A percentile compares a stretch with the other conserved stretches of the same genome.
phyloP scores from a whole-genome alignment of 1,284 basidiomycete genomes.

The Moesziomyces antarcticus region DNA sequence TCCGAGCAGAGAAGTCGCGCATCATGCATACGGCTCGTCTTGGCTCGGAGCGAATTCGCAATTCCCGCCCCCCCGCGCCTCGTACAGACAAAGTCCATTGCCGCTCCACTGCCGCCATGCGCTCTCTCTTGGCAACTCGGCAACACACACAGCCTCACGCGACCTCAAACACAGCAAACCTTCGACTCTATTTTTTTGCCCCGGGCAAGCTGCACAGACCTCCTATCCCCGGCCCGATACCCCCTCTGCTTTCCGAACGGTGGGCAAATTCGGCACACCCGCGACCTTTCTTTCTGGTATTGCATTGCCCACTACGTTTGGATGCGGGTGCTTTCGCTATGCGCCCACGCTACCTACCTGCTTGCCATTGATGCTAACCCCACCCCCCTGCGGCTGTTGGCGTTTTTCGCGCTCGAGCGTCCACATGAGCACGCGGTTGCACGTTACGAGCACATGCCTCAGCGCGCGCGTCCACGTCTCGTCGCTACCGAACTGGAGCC shows the following conservation, averaged over 20 bases:
- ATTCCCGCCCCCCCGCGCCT: too few species aligned
- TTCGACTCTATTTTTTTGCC: background rate
- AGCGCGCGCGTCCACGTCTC: slow-evolving; percentile 95
- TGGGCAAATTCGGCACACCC: background rate
- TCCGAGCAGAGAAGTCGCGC: too few species aligned
- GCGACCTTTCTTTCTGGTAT: background rate
- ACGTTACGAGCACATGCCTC: slow-evolving; percentile 85
- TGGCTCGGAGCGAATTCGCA: too few species aligned
- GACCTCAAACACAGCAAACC: background rate
- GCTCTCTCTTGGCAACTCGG: too few species aligned
- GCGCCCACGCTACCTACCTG: slow-evolving; percentile 1
- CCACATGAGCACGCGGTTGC: slow-evolving; percentile 47
- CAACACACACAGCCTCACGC: slow-evolving; percentile 19
- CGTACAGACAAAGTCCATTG: too few species aligned
- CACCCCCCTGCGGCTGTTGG: background rate
- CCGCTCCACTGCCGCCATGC: too few species aligned
- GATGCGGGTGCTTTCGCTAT: background rate
- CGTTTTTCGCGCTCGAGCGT: slow-evolving; percentile 25
- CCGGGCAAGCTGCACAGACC: background rate
- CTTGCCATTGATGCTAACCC: slow-evolving; percentile 18
- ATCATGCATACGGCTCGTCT: too few species aligned
- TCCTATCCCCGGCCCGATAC: too few species aligned
- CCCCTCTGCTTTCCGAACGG: too few species aligned
- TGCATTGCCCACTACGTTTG: too few species aligned
- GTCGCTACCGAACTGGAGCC: slow-evolving; percentile 87